phyloP scores from a whole-genome alignment of 495 filamentous ascomycete species.

The Talaromyces wortmannii region DNA sequence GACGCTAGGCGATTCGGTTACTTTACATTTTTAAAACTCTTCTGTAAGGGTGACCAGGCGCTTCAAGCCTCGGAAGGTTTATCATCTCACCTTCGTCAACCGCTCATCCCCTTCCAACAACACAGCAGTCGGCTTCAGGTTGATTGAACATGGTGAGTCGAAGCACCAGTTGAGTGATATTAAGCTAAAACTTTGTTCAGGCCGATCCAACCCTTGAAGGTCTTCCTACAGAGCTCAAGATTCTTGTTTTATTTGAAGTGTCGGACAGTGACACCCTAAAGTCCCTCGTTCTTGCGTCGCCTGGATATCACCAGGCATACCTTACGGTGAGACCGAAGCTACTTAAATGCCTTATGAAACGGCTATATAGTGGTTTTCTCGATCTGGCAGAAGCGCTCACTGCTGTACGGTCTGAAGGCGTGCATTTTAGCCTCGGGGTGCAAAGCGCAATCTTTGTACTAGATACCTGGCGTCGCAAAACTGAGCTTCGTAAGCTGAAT shows the following conservation, averaged over 20 bases:
- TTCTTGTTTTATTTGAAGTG: constrained; percentile 11
- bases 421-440: not conserved
- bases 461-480: constrained; percentile 4
- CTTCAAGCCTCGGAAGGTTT: too few species aligned
- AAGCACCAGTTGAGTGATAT: too few species aligned
- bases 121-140: too few species aligned
- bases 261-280: constrained; percentile 6
- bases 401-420: constrained; percentile 9
- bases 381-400: constrained; percentile 11
- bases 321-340: constrained; percentile 7
- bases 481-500: not conserved
- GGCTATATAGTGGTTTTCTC: constrained; percentile 1
- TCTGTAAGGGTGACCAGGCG: too few species aligned
- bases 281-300: constrained; percentile 15
- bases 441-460: constrained; percentile 10
- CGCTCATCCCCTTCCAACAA: too few species aligned
- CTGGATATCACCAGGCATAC: constrained; percentile 12
- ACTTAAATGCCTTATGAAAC: constrained; percentile 7
- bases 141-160: too few species aligned
- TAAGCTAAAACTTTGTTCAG: not conserved
- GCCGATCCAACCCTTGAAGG: constrained; percentile 12
- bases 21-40: too few species aligned
- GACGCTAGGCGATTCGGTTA: too few species aligned
- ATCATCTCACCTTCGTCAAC: too few species aligned
- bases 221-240: constrained; percentile 14